These are phyloP conservation scores for Aspergillus egyptiacus DNA, from an alignment of 495 filamentous ascomycete species.

Conservation along the genomic window DNA sequence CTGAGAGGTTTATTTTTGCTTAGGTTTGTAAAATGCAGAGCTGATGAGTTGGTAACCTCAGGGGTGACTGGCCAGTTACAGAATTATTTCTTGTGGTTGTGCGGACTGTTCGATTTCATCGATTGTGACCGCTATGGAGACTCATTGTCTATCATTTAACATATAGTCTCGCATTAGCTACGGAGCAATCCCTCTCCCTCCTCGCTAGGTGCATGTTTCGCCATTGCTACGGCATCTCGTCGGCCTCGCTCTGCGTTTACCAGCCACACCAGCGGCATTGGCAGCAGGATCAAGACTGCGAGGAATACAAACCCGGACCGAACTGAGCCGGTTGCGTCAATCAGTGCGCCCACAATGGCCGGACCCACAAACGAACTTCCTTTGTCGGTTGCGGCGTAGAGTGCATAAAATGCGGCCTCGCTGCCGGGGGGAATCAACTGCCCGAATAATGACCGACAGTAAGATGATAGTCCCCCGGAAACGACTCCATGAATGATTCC, in stretches of 20 bases:
- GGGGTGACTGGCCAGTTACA: no score
- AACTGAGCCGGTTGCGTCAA: constrained; percentile 75
- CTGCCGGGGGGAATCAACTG: constrained; percentile 83
- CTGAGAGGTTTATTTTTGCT: no score
- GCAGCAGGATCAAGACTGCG: constrained; percentile 65
- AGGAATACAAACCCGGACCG: constrained; percentile 86
- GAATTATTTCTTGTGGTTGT: no score
- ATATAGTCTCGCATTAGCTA: not conserved
- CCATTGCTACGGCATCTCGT: constrained; percentile 60
- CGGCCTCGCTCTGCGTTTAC: constrained; percentile 78
- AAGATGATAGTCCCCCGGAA: constrained; percentile 73
- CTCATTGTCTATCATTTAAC: no score
- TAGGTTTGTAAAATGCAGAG: no score
- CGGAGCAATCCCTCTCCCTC: constrained; percentile 33
- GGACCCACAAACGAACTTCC: constrained; percentile 85
- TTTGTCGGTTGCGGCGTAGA: constrained; percentile 93
- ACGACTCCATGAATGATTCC: constrained; percentile 81
- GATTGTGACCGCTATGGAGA: no score
- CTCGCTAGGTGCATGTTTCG: constrained; percentile 45
- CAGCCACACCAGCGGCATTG: constrained; percentile 69
- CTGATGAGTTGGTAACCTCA: no score
- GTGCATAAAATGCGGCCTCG: constrained; percentile 86
- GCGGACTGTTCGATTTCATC: no score
- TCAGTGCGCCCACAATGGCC: constrained; percentile 77
- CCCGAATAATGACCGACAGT: constrained; percentile 80